Conservation (phyloP, 2,329 filamentous ascomycete genomes). For the Aureobasidium lini region DNA sequence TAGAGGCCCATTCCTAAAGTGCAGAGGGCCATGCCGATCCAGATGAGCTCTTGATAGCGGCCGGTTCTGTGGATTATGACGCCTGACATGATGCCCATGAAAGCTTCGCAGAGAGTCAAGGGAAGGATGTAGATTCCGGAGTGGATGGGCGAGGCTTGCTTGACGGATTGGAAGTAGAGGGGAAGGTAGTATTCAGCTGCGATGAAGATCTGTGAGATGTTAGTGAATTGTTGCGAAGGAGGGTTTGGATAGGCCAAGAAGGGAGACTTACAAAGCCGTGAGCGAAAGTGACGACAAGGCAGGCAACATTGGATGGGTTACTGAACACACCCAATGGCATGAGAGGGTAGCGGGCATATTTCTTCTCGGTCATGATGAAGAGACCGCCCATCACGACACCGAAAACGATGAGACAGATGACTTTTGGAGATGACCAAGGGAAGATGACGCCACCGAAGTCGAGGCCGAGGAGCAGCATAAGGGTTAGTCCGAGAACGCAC, state of each 20-base stretch:
- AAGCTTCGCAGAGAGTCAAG: slow-evolving; percentile 41
- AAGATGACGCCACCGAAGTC: slow-evolving; percentile 48
- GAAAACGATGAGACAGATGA: slow-evolving; percentile 49
- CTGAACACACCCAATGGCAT: slow-evolving; percentile 59
- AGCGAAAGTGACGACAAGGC: slow-evolving; percentile 43
- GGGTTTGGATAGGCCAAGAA: too few relatives aligned
- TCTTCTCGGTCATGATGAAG: slow-evolving; percentile 57
- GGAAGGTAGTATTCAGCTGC: slow-evolving; percentile 64
- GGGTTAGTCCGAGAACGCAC: slow-evolving; percentile 43
- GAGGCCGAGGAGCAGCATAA: slow-evolving; percentile 47
- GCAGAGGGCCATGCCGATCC: slow-evolving; percentile 35
- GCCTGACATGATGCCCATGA: slow-evolving; percentile 39
- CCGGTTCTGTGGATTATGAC: slow-evolving; percentile 45
- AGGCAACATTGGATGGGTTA: slow-evolving; percentile 48
- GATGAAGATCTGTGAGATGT: slow-evolving; percentile 43
- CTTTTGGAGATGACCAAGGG: slow-evolving; percentile 47
- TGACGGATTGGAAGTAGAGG: slow-evolving; percentile 64
- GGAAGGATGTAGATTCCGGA: slow-evolving; percentile 58
- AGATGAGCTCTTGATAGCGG: slow-evolving; percentile 41
- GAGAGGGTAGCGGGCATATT: slow-evolving; percentile 58
- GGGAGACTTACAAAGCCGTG: slow-evolving; percentile 35
- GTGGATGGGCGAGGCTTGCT: slow-evolving; percentile 52
- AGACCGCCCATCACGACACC: slow-evolving; percentile 41
- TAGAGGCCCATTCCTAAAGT: slow-evolving; percentile 43
- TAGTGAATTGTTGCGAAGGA: neutral